Evolutionary conservation across 1,139 yeast genomes (phyloP).

Genomic region (Torulaspora globosa): DNA sequence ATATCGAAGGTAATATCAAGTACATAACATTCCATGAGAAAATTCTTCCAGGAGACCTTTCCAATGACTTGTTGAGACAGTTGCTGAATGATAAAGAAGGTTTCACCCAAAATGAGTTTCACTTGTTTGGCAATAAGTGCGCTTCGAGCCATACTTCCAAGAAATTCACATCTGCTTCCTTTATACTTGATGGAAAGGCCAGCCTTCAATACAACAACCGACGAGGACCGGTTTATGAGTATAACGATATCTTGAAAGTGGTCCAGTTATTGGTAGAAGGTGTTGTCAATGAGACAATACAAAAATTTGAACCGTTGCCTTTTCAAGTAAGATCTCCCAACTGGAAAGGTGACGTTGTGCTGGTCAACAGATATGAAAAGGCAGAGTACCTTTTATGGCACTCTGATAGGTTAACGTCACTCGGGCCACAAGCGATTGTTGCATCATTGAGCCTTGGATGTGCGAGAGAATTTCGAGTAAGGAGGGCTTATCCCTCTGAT

Average conservation of each 20-base stretch:
- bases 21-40: slow-evolving; percentile 49
- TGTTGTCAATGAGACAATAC: slow-evolving; percentile 41
- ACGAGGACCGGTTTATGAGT: slow-evolving; percentile 24
- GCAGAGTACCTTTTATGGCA: slow-evolving; percentile 63
- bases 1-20: slow-evolving; percentile 43
- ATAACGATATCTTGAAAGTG: slow-evolving; percentile 40
- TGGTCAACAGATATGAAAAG: slow-evolving; percentile 53
- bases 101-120: slow-evolving; percentile 42
- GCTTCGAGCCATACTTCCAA: slow-evolving; percentile 49
- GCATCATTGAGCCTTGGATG: slow-evolving; percentile 66
- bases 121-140: slow-evolving; percentile 58
- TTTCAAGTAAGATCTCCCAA: slow-evolving; percentile 36
- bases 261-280: slow-evolving; percentile 45
- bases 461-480: slow-evolving; percentile 58
- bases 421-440: slow-evolving; percentile 66
- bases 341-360: slow-evolving; percentile 53
- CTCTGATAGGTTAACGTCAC: slow-evolving; percentile 62
- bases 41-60: slow-evolving; percentile 49
- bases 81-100: slow-evolving; percentile 42
- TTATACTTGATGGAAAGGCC: slow-evolving; percentile 7
- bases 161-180: slow-evolving; percentile 24
- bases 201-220: slow-evolving; percentile 27
- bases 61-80: slow-evolving; percentile 42
- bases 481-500: slow-evolving; percentile 39
- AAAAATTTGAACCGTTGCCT: slow-evolving; percentile 32